Base-by-base conservation (phyloP, 768 basidiomycete species). In the Leucosporidium scottii region DNA sequence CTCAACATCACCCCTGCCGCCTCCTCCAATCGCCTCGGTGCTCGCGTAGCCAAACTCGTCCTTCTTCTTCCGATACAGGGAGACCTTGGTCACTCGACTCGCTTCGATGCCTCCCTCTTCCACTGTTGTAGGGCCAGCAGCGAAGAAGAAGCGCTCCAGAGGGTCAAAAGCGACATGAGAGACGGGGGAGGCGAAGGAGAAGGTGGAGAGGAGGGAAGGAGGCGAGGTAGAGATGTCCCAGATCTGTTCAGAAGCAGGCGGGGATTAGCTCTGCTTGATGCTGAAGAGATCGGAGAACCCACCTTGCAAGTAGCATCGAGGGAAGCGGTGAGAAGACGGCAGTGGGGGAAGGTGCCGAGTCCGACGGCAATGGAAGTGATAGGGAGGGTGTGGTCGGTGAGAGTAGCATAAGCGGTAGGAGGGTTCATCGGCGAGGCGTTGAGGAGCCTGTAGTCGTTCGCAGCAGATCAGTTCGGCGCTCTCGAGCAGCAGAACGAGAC, bases 261-360 rank as follows among this genome's bases (percentile, higher is more conserved):
- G n/a, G n/a, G n/a, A n/a, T n/a, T n/a, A n/a, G n/a, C n/a, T n/a
- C n/a, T n/a, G n/a, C n/a, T n/a, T n/a, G n/a, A n/a, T n/a, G n/a
- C n/a, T n/a, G n/a, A n/a, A n/a, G 34, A 34, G 10, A 34, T 4
- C 34, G 39, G 36, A 4, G 21, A 27, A 65, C 79, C 64, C 70
- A 91, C 91, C 82, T 98, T 98, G 77, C 91, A 90, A 31, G 90
- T 89, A 69, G 91, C 90, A 77, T 98, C 96, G 58, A 88, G 76
- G 0, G 90, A 90, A 4, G 89, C 85, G 1, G 93, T 90, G 71
- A 93, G 81, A 34, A 89, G 79, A 68, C 89, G 84, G 77, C 86
- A 88, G 64, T 80, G 84, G 21, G 89, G 91, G 78, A 90, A 93
- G 7, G 81, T 70, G 20, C 93, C 92, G 50, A 90, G 77, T 18